Evolutionary conservation across 2,329 filamentous ascomycete genomes (phyloP), one percentile per base, ranked within the genome.

Genomic region (Parastagonospora nodorum): DNA sequence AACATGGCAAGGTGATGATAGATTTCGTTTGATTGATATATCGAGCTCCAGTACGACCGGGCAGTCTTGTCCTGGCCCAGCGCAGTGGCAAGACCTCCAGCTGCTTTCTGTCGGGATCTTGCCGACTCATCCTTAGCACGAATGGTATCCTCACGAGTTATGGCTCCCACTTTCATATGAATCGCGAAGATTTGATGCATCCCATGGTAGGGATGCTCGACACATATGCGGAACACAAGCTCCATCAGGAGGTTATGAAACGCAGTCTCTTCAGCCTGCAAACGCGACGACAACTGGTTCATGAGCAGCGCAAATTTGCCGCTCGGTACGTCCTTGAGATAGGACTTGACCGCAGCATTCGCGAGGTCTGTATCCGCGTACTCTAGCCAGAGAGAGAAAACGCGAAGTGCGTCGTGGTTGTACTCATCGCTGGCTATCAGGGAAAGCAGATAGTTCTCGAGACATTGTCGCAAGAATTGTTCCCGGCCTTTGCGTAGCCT

Each of bases 281-380:
- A 78, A 7, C 94, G 87, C n/a, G 95, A 99, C 5, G 92, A 93
- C 29, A 99, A 82, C 72, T 99, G 94, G 66, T 97, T 99, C 86
- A 96, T 96, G 44, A 99, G 78, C 3, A 88, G 78, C 1, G 92
- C 93, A 69, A 99, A 96, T 68, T 99, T 99, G 53, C 90, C 84
- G 51, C 90, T 96, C 2, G 93, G 88, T 0, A 97, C 93, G 44
- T 84, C 80, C 4, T 78, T 75, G 12, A 99, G 78, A 65, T 92
- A 79, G 51, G 83, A 84, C 48, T 78, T 79, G 15, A 96, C 92
- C 2, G 90, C 87, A 40, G 83, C 82, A 64, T 96, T 97, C 3
- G 91, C 90, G 27, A 85, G 80, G 5, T 85, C 79, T 51, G 88
- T 88, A n/a, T 85, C 84, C 0, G 90, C 88, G 54, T 92, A 85